Percentiles rank a stretch among this genome's conserved stretches.
phyloP scores from a whole-genome alignment of 2,329 filamentous ascomycete species.

The Sordariomycetes sp. region DNA sequence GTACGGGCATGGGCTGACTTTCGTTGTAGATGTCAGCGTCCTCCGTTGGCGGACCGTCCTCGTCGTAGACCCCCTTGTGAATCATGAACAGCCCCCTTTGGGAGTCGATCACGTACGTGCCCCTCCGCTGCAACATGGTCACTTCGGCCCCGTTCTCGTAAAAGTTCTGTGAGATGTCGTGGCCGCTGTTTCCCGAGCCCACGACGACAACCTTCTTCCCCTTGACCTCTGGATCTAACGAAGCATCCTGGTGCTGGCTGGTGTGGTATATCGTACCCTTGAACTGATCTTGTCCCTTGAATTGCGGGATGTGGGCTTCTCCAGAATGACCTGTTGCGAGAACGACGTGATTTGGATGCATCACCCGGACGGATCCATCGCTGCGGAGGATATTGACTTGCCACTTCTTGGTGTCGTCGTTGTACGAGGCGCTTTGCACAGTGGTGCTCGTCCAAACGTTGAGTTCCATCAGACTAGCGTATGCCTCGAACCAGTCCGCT shows the following conservation, averaged over 20 bases:
- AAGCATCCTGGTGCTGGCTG: conserved; percentile 28
- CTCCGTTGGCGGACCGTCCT: conserved; percentile 31
- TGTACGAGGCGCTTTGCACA: conserved; percentile 26
- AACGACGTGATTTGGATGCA: conserved; percentile 32
- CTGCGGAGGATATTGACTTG: conserved; percentile 18
- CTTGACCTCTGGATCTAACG: conserved; percentile 10
- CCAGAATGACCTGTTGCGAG: conserved; percentile 35
- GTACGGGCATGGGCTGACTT: conserved; percentile 34
- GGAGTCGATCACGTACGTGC: conserved; percentile 38
- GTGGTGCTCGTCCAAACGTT: conserved; percentile 32
- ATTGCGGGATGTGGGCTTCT: conserved; percentile 25
- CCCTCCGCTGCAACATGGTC: conserved; percentile 42
- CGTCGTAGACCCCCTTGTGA: conserved; percentile 25
- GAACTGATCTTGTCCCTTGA: conserved; percentile 29
- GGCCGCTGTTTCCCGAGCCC: conserved; percentile 37
- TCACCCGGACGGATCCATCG: conserved; percentile 12
- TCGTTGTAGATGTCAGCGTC: conserved; percentile 38
- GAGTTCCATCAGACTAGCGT: conserved; percentile 36
- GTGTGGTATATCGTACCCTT: conserved; percentile 33
- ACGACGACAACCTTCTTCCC: conserved; percentile 36
- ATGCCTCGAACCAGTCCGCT: conserved; percentile 36
- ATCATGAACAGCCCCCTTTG: conserved; percentile 26
- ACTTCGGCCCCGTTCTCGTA: conserved; percentile 37
- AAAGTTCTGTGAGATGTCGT: conserved; percentile 41
- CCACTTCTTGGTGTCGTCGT: conserved; percentile 26